These are phyloP conservation scores for Rhododendron griersonianum DNA, from an alignment of 148 eudicot genomes.

Conservation along the genomic window DNA sequence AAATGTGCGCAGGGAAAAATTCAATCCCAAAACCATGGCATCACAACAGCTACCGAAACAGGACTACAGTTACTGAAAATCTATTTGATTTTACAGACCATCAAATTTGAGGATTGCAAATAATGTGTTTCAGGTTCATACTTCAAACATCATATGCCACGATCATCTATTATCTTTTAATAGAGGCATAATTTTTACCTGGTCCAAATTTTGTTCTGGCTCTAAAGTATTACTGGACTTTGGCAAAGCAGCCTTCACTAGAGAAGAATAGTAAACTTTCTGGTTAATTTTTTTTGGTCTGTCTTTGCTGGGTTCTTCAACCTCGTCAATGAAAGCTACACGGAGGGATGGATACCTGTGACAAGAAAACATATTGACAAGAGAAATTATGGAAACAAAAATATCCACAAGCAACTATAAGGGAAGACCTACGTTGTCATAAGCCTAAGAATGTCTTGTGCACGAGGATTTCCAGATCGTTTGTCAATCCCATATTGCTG, in stretches of 20 bases:
- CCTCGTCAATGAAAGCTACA: constrained; percentile 97
- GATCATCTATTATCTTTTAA: background rate
- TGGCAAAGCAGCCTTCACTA: constrained; percentile 93
- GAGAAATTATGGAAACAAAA: background rate
- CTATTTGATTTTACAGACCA: background rate
- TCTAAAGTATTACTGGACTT: constrained; percentile 65
- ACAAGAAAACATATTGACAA: constrained; percentile 5
- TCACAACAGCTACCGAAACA: background rate
- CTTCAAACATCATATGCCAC: background rate
- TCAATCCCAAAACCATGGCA: background rate
- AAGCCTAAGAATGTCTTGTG: constrained; percentile 82
- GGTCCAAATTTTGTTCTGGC: constrained; percentile 77
- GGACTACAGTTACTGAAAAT: background rate
- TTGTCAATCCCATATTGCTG: constrained; percentile 91
- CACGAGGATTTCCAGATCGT: constrained; percentile 72
- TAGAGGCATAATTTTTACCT: constrained; percentile 34
- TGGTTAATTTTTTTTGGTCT: constrained; percentile 47
- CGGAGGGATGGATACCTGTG: constrained; percentile 93
- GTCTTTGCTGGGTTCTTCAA: constrained; percentile 79
- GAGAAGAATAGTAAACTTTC: constrained; percentile 78
- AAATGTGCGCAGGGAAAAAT: background rate
- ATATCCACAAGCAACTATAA: background rate
- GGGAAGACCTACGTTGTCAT: constrained; percentile 64
- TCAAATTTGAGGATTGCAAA: background rate
- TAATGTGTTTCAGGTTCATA: background rate